Evolutionary conservation across 805 yeast genomes (phyloP), one percentile per base, ranked within the genome.

Genomic region (Yamadazyma sp.): DNA sequence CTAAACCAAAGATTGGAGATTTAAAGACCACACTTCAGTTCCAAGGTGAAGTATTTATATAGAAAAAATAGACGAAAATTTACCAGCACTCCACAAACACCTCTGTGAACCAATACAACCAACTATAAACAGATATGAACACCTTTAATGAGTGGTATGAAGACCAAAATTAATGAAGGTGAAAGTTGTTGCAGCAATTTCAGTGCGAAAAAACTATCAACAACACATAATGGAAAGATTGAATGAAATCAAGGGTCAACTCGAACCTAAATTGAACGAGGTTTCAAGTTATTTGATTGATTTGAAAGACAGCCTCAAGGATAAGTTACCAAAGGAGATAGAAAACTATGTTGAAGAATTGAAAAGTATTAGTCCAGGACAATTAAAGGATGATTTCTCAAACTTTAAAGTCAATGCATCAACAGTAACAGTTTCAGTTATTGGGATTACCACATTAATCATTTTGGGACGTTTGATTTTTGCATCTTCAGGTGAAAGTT

Each of bases 381-480:
- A 56, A n/a, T 39, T 64, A 10, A 38, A 60, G 17, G 22, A 40
- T n/a, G 70, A 65, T 35, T 48, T 65, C 35, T 42, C 43, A 24
- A 38, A 49, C 7, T 48, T 62, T 25, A 56, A 52, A 31, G 40
- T 56, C 12, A 60, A 65, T 1, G 59, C 68, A 4, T 52, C 56
- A 20, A 66, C 72, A 1, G 52, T 60, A 6, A 48, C 70, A 0
- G 34, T 60, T 28, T 50, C 60, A 11, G 38, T 62, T 7, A 28
- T 44, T 21, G 45, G 44, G 6, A 9, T 44, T 2, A 50, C 61
- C n/a, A 48, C 66, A 2, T 35, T 57, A 8, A 22, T 60, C 3
- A 27, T 62, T 6, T 35, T 60, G 5, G 43, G 53, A 5, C 43
- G 45, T 25, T 32, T 55, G 13, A 34, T 55, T 2, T 36, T 54